Percentiles rank a stretch among this genome's conserved stretches.
phyloP scores from a whole-genome alignment of 2,329 filamentous ascomycete species.

The Leptographium wingfieldii region DNA sequence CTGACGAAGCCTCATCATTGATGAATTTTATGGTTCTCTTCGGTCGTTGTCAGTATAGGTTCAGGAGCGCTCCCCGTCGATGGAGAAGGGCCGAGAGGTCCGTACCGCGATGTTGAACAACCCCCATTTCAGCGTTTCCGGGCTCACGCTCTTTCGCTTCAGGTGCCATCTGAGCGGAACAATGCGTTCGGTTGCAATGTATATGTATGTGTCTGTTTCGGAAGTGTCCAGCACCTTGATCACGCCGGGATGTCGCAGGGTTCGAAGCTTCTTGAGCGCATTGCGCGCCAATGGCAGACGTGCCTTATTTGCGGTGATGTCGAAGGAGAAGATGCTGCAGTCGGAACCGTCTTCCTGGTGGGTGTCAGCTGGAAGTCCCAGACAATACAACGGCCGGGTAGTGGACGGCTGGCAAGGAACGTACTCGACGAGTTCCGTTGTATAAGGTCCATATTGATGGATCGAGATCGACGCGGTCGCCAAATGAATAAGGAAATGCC shows the following conservation, averaged over 20 bases:
- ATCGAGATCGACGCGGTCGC: conserved; percentile 82
- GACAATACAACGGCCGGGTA: background rate
- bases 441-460: conserved; percentile 94
- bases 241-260: conserved; percentile 84
- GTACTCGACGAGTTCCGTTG: conserved; percentile 83
- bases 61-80: background rate
- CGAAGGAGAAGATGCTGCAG: conserved; percentile 96
- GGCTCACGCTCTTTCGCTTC: conserved; percentile 71
- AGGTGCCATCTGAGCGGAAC: conserved; percentile 83
- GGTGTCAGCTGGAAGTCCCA: background rate
- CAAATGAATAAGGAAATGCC: conserved; percentile 84
- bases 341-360: conserved; percentile 78
- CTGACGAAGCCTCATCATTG: conserved; percentile 81
- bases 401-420: background rate
- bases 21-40: conserved; percentile 91
- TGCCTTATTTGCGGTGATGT: conserved; percentile 67
- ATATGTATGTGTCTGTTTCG: conserved; percentile 93
- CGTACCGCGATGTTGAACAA: conserved; percentile 69
- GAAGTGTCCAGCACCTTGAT: conserved; percentile 90
- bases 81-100: background rate
- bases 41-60: background rate
- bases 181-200: conserved; percentile 87
- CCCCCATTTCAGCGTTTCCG: conserved; percentile 96
- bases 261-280: conserved; percentile 85
- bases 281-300: conserved; percentile 81